Evolutionary conservation across 257 asterid species (phyloP).

Genomic region (Solanum dulcamara): DNA sequence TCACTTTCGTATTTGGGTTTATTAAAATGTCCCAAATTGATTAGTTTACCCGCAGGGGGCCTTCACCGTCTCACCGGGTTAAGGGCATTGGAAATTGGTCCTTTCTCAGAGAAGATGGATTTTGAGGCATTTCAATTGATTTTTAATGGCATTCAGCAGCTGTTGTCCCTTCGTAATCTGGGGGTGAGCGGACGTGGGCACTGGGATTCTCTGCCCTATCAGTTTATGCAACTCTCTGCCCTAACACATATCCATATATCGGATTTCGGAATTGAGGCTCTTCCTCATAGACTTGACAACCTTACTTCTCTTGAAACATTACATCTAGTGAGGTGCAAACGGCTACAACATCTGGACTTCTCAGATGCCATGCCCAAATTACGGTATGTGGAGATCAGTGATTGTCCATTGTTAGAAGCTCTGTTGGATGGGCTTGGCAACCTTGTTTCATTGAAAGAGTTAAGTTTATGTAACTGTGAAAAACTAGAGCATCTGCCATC

Average conservation of each 20-base stretch:
- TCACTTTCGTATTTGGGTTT: not conserved
- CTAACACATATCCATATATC: rapidly evolving
- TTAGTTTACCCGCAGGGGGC: not conserved
- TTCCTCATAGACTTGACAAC: conserved; percentile 19
- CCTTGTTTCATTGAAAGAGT: not conserved
- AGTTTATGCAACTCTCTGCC: conserved; percentile 8
- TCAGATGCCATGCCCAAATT: not conserved
- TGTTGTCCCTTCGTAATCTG: not conserved
- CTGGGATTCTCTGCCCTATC: conserved; percentile 1
- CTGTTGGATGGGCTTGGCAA: not conserved
- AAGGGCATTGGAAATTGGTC: not conserved
- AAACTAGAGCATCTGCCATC: not conserved
- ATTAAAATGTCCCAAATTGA: not conserved
- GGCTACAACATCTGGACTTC: conserved; percentile 11
- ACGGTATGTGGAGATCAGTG: not conserved
- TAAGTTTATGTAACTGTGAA: no score
- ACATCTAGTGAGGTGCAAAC: rapidly evolving
- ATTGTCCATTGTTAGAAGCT: not conserved
- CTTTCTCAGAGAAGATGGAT: not conserved
- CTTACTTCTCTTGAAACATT: conserved; percentile 1
- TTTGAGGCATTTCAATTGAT: not conserved
- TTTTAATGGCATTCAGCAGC: not conserved
- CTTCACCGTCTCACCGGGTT: not conserved
- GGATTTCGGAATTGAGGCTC: conserved; percentile 2
- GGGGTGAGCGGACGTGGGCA: not conserved